phyloP scores from a whole-genome alignment of 2,329 filamentous ascomycete species.

The Fusarium fujikuroi region DNA sequence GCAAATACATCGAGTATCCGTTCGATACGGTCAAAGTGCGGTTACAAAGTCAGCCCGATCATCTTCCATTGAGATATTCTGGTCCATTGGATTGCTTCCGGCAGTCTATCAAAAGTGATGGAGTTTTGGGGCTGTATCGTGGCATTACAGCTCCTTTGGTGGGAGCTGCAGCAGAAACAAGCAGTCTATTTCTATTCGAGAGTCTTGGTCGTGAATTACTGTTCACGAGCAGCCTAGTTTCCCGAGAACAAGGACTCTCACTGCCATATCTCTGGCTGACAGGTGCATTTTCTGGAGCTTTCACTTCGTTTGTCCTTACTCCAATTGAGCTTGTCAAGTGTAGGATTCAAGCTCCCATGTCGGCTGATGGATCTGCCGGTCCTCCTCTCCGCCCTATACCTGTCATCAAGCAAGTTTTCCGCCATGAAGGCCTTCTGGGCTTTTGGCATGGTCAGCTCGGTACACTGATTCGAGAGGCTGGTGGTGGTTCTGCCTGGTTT shows the following conservation, averaged over 20 bases:
- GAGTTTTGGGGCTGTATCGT: constrained; percentile 85
- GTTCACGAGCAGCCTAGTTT: constrained; percentile 62
- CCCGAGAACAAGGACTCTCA: constrained; percentile 70
- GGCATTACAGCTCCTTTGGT: constrained; percentile 92
- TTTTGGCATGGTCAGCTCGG: constrained; percentile 97
- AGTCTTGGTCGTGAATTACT: constrained; percentile 75
- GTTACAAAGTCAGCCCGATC: constrained; percentile 92
- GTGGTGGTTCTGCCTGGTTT: constrained; percentile 95
- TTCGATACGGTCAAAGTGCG: constrained; percentile 99
- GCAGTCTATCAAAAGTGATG: constrained; percentile 83
- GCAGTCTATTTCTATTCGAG: constrained; percentile 93
- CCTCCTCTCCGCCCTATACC: constrained; percentile 70
- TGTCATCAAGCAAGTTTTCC: constrained; percentile 83
- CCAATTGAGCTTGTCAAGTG: constrained; percentile 98
- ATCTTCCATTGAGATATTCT: constrained; percentile 81
- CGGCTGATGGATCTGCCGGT: constrained; percentile 53
- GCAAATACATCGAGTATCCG: constrained; percentile 97
- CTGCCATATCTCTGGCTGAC: constrained; percentile 81
- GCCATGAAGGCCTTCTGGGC: constrained; percentile 81
- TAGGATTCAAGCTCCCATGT: constrained; percentile 86
- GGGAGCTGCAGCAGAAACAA: constrained; percentile 91
- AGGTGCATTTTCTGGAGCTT: constrained; percentile 86
- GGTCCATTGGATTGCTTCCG: constrained; percentile 94
- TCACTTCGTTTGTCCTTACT: constrained; percentile 91
- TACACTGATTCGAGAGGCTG: constrained; percentile 92